These are phyloP conservation scores for Pyronema omphalodes DNA, from an alignment of 495 filamentous ascomycete species.

Conservation along the genomic window DNA sequence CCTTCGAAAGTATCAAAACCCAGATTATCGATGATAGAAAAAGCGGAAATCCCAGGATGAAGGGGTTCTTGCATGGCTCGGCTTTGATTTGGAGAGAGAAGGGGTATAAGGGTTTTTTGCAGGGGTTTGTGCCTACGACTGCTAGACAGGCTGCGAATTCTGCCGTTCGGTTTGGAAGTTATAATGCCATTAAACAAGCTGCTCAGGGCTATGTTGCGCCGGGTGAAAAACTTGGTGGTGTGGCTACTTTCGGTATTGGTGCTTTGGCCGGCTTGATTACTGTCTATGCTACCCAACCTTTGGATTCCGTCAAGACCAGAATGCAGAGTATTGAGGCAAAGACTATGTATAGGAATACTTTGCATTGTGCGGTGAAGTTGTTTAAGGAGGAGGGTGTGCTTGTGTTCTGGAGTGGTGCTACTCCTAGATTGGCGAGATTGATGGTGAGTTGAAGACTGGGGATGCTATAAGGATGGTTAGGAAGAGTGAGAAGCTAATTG, in stretches of 20 bases:
- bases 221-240: slow-evolving; percentile 81
- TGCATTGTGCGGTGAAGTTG: slow-evolving; percentile 66
- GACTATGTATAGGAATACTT: slow-evolving; percentile 68
- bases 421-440: slow-evolving; percentile 66
- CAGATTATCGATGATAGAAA: slow-evolving; percentile 94
- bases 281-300: slow-evolving; percentile 64
- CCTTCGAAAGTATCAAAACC: slow-evolving; percentile 96
- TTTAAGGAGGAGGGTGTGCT: slow-evolving; percentile 75
- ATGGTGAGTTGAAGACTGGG: slow-evolving; percentile 31
- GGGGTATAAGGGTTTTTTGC: slow-evolving; percentile 81
- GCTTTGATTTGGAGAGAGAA: slow-evolving; percentile 71
- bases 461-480: not conserved
- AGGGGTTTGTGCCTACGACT: slow-evolving; percentile 89
- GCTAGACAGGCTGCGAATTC: slow-evolving; percentile 89
- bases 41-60: slow-evolving; percentile 50
- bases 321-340: slow-evolving; percentile 95
- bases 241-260: slow-evolving; percentile 79
- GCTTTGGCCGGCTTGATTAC: slow-evolving; percentile 82
- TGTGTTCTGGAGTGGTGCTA: slow-evolving; percentile 85
- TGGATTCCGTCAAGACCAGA: slow-evolving; percentile 91
- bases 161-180: slow-evolving; percentile 72
- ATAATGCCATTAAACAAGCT: slow-evolving; percentile 75
- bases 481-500: slow-evolving; percentile 1
- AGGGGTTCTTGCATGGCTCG: slow-evolving; percentile 80
- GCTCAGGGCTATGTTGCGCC: slow-evolving; percentile 84